Base-by-base conservation (phyloP, 2,329 filamentous ascomycete genomes). In the Lachnellula suecica region DNA sequence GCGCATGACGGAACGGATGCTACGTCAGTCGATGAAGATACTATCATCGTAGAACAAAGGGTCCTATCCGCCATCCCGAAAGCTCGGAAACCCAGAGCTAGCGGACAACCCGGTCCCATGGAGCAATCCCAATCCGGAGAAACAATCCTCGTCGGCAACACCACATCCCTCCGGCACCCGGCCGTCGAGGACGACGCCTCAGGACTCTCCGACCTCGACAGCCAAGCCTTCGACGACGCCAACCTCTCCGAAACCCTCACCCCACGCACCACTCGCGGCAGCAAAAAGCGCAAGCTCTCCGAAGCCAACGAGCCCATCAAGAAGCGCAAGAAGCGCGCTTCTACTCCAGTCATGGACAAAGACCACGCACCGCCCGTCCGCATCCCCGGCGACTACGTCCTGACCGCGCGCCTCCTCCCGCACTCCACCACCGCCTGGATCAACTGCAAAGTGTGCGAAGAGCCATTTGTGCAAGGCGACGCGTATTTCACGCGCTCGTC, bases 401-500 rank as follows among this genome's bases (percentile, higher is more conserved):
- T 93, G 19, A 96, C 91, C 0, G 79, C 84, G 1, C 77, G 86
- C 11, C 78, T 97, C 0, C 82, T 97, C 1, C 84, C 85, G 0
- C 86, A 91, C 57, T 84, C 87, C 0, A 76, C 73, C 77, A 91
- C 76, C 76, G 91, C 77, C 66, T 97, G 92, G 93, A 89, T 96
- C 41, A 83, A 91, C 57, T 99, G 94, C 72, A 89, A 84, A 47
- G 91, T 88, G 23, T 99, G 94, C 72, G 81, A 83, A 45, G 79
- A 80, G 1, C 83, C 86, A 54, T 99, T 97, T 67, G 87, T 97
- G 5, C 93, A 97, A 69, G 79, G 84, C 37, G 88, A 97, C 58
- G 91, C 90, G 0, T 97, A 96, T 68, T 87, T 86, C 59, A 97
- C 92, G 1, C 84, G 87, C 47, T 85, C 88, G 44, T 87, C 90